phyloP scores from a whole-genome alignment of 2,329 filamentous ascomycete genomes.

The Coleophoma crateriformis region DNA sequence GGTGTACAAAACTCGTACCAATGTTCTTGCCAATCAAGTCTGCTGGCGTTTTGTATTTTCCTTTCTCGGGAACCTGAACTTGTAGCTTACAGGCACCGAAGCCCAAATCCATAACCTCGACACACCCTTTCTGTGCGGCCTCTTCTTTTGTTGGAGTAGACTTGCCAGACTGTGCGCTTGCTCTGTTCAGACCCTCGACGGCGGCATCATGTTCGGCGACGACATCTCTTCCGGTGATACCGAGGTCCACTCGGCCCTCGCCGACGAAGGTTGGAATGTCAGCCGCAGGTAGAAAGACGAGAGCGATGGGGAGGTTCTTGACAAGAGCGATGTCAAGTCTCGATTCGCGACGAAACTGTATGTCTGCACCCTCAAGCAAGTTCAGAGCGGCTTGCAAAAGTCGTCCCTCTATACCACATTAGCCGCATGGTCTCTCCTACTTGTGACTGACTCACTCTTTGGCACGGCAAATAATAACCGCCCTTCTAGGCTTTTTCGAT shows the following conservation, averaged over 20 bases:
- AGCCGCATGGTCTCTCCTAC: slow-evolving; percentile 3
- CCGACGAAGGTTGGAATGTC: slow-evolving; percentile 98
- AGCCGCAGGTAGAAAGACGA: slow-evolving; percentile 93
- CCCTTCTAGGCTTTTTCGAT: slow-evolving; percentile 69
- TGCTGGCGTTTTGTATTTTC: slow-evolving; percentile 60
- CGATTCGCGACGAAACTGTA: slow-evolving; percentile 93
- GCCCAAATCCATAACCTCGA: slow-evolving; percentile 82
- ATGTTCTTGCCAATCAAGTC: slow-evolving; percentile 90
- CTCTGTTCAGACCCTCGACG: slow-evolving; percentile 42
- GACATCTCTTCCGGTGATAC: slow-evolving; percentile 91
- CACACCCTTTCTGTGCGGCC: slow-evolving; percentile 46
- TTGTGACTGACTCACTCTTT: slow-evolving; percentile 66
- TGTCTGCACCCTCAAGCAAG: slow-evolving; percentile 87
- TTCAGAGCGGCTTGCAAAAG: slow-evolving; percentile 85
- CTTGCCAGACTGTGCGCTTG: slow-evolving; percentile 41
- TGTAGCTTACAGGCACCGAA: slow-evolving; percentile 92
- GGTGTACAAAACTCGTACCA: slow-evolving; percentile 87
- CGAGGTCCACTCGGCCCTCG: slow-evolving; percentile 86
- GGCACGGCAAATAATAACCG: slow-evolving; percentile 95
- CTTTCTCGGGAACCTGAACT: slow-evolving; percentile 92
- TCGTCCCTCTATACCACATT: slow-evolving; percentile 67
- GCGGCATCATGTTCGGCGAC: slow-evolving; percentile 82
- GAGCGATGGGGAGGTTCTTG: slow-evolving; percentile 91
- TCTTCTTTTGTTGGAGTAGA: slow-evolving; percentile 33
- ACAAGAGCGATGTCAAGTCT: slow-evolving; percentile 96